Evolutionary conservation across 2,329 filamentous ascomycete genomes (phyloP), one percentile per base, ranked within the genome.

Genomic region (Beauveria medogensis): DNA sequence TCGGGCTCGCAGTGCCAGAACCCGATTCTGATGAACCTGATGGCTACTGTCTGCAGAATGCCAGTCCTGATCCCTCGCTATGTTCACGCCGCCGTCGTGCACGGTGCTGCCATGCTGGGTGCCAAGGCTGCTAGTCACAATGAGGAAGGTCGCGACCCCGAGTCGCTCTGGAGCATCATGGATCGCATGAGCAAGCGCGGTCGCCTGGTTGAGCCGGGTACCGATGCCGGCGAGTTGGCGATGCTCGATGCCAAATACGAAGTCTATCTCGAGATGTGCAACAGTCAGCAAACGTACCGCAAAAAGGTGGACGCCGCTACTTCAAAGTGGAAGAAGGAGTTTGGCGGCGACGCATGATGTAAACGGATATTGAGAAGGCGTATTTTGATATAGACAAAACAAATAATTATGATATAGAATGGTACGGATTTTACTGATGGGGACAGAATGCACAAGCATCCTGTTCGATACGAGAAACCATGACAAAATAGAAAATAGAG

Each of bases 1-100:
- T 96, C 91, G 5, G 94, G 94, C 63, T 95, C 91, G 12, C 94
- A 97, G 74, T 99, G 94, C 79, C 92, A 97, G 76, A 99, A 99
- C 74, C 85, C 88, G 40, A 85, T 97, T 63, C 81, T 99, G 60
- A 96, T 99, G 88, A 83, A 86, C 62, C 84, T 99, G 18, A 89
- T 99, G 68, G 92, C 94, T 16, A 94, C 92, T 0, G 89, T 89
- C 0, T 97, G 93, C 75, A 82, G 86, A 67, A 92, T 96, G 87
- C 93, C 93, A 1, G 93, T 99, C 22, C 79, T 97, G 43, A 96
- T 97, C 60, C 94, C 94, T 0, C 84, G 89, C 56, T 97, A 99
- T 69, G 91, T 97, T 62, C 90, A 96, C 71, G 93, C 93, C 1
- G 94, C 94, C 6, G 94, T 99, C 7, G 93, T 96, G 28, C 92